Evolutionary conservation across 164 flowering plant species (phyloP).

Genomic region (Macadamia integrifolia): DNA sequence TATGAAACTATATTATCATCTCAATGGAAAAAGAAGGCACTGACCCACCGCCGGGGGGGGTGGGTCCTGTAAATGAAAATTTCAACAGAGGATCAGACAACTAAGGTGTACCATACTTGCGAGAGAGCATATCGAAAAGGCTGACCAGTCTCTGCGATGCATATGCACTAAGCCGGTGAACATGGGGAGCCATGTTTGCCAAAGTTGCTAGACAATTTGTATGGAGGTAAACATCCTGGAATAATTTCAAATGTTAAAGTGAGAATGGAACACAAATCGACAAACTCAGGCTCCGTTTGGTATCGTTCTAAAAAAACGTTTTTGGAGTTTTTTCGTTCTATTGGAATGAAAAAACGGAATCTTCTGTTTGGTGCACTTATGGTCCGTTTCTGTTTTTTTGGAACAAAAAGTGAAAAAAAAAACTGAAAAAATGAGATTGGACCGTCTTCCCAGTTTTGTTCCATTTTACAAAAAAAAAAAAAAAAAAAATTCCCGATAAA

Average conservation of each 20-base stretch:
- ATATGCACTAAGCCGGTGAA: constrained; percentile 84
- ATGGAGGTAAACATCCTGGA: constrained; percentile 92
- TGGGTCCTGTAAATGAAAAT: background rate
- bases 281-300: too few relatives aligned
- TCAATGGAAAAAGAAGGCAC: background rate
- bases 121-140: constrained; percentile 92
- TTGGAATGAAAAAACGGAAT: too few relatives aligned
- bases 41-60: too few relatives aligned
- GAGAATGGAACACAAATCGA: background rate
- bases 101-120: constrained; percentile 59
- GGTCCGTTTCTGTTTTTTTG: too few relatives aligned
- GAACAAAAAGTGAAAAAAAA: too few relatives aligned
- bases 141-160: constrained; percentile 95
- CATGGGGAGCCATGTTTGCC: constrained; percentile 99
- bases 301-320: too few relatives aligned
- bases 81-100: background rate
- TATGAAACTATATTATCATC: background rate
- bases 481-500: too few relatives aligned
- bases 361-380: too few relatives aligned
- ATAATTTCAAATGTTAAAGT: constrained; percentile 7
- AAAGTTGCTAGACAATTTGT: constrained; percentile 94
- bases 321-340: too few relatives aligned
- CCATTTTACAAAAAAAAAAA: too few relatives aligned
- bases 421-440: too few relatives aligned
- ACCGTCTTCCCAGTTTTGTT: too few relatives aligned